phyloP scores from a whole-genome alignment of 2,329 filamentous ascomycete genomes.

The Xylariales sp. region DNA sequence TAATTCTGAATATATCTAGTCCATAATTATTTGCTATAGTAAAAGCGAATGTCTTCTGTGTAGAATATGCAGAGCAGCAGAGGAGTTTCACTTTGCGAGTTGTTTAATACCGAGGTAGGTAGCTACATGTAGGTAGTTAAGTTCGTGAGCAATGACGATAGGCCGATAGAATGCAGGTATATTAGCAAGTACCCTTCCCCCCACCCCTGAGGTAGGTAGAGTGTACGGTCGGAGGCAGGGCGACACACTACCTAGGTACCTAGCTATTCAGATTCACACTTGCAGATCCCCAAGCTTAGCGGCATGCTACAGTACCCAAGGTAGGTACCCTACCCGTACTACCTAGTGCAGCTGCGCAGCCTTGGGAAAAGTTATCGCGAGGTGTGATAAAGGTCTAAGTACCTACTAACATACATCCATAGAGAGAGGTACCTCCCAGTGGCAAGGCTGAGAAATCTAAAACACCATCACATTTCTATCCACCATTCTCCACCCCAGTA shows the following conservation, averaged over 20 bases:
- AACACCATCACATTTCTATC: slow-evolving; percentile 34
- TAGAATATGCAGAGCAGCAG: not conserved
- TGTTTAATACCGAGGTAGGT: not conserved
- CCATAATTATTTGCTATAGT: slow-evolving; percentile 14
- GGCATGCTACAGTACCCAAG: not conserved
- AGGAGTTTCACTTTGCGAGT: slow-evolving; percentile 1
- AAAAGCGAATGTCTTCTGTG: slow-evolving; percentile 10
- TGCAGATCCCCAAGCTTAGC: not conserved
- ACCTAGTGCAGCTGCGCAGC: not conserved
- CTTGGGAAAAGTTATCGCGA: slow-evolving; percentile 22
- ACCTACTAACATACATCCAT: no score
- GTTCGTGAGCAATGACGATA: no score
- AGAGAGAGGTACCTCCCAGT: slow-evolving; percentile 38
- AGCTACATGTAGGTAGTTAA: no score
- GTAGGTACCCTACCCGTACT: slow-evolving; percentile 4
- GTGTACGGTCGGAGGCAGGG: no score
- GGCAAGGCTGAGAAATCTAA: slow-evolving; percentile 61
- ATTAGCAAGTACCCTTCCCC: no score
- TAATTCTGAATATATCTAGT: slow-evolving; percentile 16
- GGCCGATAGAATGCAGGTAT: no score
- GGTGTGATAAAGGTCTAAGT: no score
- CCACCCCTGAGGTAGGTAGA: no score
- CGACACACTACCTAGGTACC: no score
- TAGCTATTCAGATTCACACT: not conserved
- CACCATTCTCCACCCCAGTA: not conserved